These are phyloP conservation scores for Cladorrhinum samala DNA, from an alignment of 495 filamentous ascomycete species.

Conservation along the genomic window DNA sequence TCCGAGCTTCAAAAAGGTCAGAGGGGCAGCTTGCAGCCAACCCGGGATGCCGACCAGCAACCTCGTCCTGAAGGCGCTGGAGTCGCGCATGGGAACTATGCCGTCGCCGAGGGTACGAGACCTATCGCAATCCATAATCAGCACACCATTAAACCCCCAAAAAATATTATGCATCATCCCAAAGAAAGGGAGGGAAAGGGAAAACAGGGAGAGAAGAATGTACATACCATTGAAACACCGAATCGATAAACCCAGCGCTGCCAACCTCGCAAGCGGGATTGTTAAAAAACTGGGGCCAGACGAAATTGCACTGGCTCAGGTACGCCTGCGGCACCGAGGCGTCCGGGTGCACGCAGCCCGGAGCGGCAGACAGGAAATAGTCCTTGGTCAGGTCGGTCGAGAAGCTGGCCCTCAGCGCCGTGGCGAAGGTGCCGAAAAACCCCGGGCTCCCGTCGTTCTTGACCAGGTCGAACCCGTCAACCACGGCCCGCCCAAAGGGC, in stretches of 20 bases:
- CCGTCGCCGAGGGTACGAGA: neutral
- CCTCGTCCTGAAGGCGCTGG: constrained; percentile 5
- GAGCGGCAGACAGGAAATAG: constrained; percentile 52
- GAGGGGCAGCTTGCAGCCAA: neutral
- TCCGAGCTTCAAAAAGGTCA: constrained; percentile 1
- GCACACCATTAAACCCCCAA: neutral
- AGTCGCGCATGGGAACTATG: constrained; percentile 6
- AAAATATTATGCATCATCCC: neutral
- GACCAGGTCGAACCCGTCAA: constrained; percentile 55
- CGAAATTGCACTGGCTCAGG: constrained; percentile 16
- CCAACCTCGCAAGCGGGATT: constrained; percentile 10
- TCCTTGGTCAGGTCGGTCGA: constrained; percentile 5
- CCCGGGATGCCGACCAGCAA: constrained; percentile 1
- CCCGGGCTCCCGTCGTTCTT: constrained; percentile 21
- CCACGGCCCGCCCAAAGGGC: constrained; percentile 46
- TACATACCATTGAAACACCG: constrained; percentile 8
- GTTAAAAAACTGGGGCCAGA: constrained; percentile 18
- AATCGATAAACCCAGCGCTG: constrained; percentile 1
- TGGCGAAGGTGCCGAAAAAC: constrained; percentile 10
- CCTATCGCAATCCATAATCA: neutral
- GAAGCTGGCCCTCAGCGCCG: constrained; percentile 8
- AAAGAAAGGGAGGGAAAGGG: neutral
- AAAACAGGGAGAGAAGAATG: neutral
- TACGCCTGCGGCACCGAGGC: constrained; percentile 14
- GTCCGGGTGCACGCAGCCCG: constrained; percentile 50